These are phyloP conservation scores for Verticillium klebahnii DNA, from an alignment of 2,329 filamentous ascomycete genomes.

Conservation along the genomic window DNA sequence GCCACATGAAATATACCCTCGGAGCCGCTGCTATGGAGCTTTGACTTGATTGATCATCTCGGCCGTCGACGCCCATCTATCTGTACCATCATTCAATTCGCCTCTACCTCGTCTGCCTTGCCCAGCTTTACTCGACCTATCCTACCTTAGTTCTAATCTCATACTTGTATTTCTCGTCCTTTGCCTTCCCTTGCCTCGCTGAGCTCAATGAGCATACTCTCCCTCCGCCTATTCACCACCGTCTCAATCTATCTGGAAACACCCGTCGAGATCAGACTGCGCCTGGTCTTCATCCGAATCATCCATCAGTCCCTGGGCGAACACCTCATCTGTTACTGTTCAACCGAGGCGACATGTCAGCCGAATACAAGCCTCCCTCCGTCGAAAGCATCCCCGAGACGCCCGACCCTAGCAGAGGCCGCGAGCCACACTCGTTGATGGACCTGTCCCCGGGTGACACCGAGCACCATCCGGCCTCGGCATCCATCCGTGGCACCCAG, in stretches of 20 bases:
- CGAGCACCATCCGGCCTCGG: neutral
- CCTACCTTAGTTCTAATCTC: neutral
- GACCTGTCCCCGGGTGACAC: neutral
- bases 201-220: no score
- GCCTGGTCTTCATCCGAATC: neutral
- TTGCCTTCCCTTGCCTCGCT: neutral
- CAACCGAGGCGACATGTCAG: conserved; percentile 4
- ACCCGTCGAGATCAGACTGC: neutral
- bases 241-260: neutral
- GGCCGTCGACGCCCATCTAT: neutral
- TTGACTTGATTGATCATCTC: neutral
- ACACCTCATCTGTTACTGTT: neutral
- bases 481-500: neutral
- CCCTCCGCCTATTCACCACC: neutral
- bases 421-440: neutral
- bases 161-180: neutral
- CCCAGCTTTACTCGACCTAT: neutral
- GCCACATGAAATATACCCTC: neutral
- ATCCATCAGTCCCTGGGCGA: neutral
- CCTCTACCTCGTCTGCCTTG: neutral
- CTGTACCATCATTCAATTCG: neutral
- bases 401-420: neutral
- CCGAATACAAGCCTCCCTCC: conserved; percentile 4
- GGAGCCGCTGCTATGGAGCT: neutral
- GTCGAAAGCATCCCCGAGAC: conserved; percentile 2